Evolutionary conservation across 164 flowering plant species (phyloP).

Genomic region (Magnolia officinalis): DNA sequence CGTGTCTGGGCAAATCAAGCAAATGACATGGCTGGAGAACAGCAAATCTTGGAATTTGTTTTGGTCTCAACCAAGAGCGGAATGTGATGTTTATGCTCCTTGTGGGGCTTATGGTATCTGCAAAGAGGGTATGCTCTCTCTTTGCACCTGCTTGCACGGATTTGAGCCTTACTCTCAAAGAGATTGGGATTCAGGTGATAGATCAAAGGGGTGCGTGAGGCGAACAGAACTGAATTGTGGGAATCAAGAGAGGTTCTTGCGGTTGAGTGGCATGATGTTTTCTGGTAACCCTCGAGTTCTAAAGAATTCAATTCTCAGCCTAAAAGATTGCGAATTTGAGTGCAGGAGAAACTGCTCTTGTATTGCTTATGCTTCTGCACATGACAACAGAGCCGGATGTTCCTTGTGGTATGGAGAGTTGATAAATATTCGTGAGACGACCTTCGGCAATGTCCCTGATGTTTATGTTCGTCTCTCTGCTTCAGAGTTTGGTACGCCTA

Average conservation of each 20-base stretch:
- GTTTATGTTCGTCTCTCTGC: background rate
- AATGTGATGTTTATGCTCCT: background rate
- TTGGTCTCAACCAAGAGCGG: background rate
- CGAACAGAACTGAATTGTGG: constrained; percentile 24
- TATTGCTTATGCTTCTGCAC: constrained; percentile 21
- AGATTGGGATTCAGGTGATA: constrained; percentile 23
- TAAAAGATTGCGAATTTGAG: constrained; percentile 14
- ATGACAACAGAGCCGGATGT: constrained; percentile 6
- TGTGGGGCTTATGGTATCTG: constrained; percentile 25
- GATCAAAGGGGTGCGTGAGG: constrained; percentile 44
- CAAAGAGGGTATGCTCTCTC: background rate
- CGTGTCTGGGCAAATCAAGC: background rate
- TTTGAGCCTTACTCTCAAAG: constrained; percentile 30
- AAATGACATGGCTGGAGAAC: constrained; percentile 2
- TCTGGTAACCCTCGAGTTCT: constrained; percentile 9
- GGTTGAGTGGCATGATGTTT: constrained; percentile 15
- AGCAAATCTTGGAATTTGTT: constrained; percentile 2
- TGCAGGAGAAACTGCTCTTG: constrained; percentile 37
- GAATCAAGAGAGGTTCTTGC: constrained; percentile 23
- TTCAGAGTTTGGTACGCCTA: constrained; percentile 19
- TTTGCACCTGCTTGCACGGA: constrained; percentile 38
- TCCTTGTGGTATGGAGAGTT: constrained; percentile 7
- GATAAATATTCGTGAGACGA: constrained; percentile 5
- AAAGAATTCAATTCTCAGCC: constrained; percentile 11
- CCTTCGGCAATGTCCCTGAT: background rate